Conservation (phyloP, 805 yeast species). For the Starmerella vaccinii region DNA sequence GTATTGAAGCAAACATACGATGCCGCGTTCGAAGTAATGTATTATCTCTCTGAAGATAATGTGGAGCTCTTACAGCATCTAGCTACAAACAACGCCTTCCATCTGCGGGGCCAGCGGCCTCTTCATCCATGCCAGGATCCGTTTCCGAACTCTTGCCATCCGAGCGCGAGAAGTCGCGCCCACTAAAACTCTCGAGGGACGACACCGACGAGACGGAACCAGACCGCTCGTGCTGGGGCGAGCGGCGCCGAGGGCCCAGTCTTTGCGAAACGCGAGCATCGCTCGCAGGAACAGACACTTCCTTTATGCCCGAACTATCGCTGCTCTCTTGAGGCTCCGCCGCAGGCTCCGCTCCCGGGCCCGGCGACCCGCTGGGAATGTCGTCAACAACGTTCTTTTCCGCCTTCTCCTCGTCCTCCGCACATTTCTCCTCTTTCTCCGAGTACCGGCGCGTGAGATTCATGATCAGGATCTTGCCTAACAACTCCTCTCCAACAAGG, state of each 20-base stretch:
- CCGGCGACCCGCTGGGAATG: neutral
- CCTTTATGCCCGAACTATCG: neutral
- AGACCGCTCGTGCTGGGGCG: neutral
- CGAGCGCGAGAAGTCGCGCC: neutral
- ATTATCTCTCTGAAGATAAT: constrained; percentile 29
- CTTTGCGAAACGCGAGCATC: neutral
- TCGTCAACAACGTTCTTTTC: neutral
- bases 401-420: neutral
- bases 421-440: neutral
- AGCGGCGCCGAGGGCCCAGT: too few relatives aligned
- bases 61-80: constrained; percentile 15
- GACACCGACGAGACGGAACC: neutral
- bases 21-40: constrained; percentile 28
- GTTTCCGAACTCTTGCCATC: neutral
- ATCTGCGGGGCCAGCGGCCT: too few relatives aligned
- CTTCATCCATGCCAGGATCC: neutral
- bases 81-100: neutral
- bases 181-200: neutral
- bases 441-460: neutral
- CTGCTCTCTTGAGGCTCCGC: neutral
- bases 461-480: constrained; percentile 8
- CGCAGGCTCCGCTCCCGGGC: neutral
- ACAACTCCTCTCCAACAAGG: constrained; percentile 8
- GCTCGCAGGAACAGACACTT: neutral
- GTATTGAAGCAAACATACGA: constrained; percentile 9